Evolutionary conservation across 441 rosid species (phyloP).

Genomic region (Corymbia calophylla): DNA sequence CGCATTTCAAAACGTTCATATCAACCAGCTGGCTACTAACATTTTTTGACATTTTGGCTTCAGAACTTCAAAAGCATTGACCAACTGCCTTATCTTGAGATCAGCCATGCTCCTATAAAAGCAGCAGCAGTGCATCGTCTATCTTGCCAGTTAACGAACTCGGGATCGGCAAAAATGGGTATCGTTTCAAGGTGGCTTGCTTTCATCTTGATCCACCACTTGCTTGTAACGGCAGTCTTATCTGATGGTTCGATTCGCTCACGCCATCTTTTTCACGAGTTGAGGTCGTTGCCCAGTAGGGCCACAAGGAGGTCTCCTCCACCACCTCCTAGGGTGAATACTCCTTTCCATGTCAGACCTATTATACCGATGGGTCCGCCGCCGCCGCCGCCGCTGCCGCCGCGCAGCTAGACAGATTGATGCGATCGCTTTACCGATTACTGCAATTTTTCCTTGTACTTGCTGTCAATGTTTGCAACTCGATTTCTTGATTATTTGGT

Average conservation of each 20-base stretch:
- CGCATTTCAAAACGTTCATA: not conserved
- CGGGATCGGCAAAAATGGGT: not conserved
- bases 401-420: not conserved
- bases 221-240: not conserved
- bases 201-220: not conserved
- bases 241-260: not conserved
- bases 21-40: not conserved
- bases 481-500: not conserved
- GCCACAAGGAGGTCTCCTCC: not conserved
- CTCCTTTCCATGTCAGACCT: not conserved
- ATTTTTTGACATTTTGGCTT: not conserved
- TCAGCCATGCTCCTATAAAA: not conserved
- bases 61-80: not conserved
- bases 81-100: not conserved
- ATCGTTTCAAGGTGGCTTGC: not conserved
- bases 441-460: not conserved
- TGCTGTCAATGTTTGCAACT: not conserved
- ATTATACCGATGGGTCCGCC: not conserved
- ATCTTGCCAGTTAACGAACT: not conserved
- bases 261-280: not conserved
- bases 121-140: not conserved
- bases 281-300: not conserved
- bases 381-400: not conserved
- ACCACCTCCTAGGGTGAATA: not conserved
- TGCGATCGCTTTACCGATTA: not conserved